Base-by-base conservation (phyloP, 2,329 filamentous ascomycete species). In the Aureobasidium lini region DNA sequence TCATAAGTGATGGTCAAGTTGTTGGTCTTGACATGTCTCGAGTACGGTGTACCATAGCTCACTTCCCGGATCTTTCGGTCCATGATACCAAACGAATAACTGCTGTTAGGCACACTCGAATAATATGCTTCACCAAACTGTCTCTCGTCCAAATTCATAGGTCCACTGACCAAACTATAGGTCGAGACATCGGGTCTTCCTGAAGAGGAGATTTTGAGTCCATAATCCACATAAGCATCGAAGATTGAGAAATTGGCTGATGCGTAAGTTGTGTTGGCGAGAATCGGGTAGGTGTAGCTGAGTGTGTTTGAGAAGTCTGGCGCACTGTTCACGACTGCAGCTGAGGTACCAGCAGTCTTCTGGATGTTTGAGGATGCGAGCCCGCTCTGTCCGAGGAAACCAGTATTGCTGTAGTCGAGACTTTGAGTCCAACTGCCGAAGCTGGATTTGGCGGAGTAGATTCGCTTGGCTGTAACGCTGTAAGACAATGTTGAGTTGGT, bases 401-500 rank as follows among this genome's bases (percentile, higher is more conserved):
- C 84, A 15, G 70, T 68, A 61, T 85, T 86, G 1, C 73, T 77
- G 65, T 79, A 87, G 0, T 72, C 69, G 1, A 88, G 76, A 6
- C 68, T 71, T 67, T 90, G 87, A 4, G 70, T 73, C 87, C 87
- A 90, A 1, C 72, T 70, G 4, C 75, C 76, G 13, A 87, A 71
- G 0, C 68, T 74, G 2, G 84, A 83, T 7, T 70, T 76, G 50
- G 87, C 74, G 1, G 73, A 76, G 6, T 90, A 67, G 1, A 67
- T 72, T 10, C 88, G 81, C 29, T 77, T 70, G 0, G 85, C 85
- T 0, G 74, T 68, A 0, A 87, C 78, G 1, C 74, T 76, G 67
- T 88, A 88, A 2, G 49, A 37, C 42, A 70, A 73, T 0, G 82
- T 82, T 61, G 82, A 76, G 65, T 87, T 87, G 4, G 75, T 82